Conservation (phyloP, 495 filamentous ascomycete genomes). For the Penicillium flavigenum region DNA sequence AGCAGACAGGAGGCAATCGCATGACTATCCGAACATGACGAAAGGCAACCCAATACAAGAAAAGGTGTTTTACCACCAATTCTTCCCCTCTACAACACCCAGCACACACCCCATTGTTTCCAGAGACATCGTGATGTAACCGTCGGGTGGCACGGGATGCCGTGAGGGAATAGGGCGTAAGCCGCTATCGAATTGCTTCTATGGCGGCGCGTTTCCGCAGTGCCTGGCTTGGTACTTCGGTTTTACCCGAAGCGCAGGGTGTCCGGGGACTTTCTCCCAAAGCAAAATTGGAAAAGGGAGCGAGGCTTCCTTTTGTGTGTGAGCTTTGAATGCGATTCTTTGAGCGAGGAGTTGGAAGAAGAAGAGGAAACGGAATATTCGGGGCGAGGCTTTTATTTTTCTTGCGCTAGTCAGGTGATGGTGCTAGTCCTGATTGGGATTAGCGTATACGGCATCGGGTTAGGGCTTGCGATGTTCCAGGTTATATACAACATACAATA, state of each 20-base stretch:
- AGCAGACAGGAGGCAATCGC: conserved; percentile 74
- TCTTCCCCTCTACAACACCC: conserved; percentile 42
- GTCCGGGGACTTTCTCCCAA: conserved; percentile 99
- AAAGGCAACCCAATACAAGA: conserved; percentile 59
- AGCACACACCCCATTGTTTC: conserved; percentile 46
- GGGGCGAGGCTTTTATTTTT: conserved; percentile 25
- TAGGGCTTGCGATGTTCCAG: background rate
- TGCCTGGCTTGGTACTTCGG: conserved; percentile 47
- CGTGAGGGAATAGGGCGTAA: conserved; percentile 54
- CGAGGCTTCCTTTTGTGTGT: conserved; percentile 70
- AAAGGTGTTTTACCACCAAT: conserved; percentile 17
- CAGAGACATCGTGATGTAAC: conserved; percentile 29
- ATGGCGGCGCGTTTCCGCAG: conserved; percentile 98
- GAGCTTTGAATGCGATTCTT: conserved; percentile 99
- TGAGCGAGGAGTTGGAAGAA: conserved; percentile 80
- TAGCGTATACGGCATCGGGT: conserved; percentile 6
- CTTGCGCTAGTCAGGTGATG: conserved; percentile 22
- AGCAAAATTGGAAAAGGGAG: conserved; percentile 53
- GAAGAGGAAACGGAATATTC: conserved; percentile 17
- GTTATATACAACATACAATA: no score
- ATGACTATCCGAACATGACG: conserved; percentile 96
- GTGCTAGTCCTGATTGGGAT: conserved; percentile 25
- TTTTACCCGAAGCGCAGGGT: conserved; percentile 52
- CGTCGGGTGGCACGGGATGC: conserved; percentile 36
- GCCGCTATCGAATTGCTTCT: conserved; percentile 88